A percentile compares a stretch with the other conserved stretches of the same genome.
Evolutionary conservation across 1,139 yeast species (phyloP).

Genomic region (Candida sanyaensis): DNA sequence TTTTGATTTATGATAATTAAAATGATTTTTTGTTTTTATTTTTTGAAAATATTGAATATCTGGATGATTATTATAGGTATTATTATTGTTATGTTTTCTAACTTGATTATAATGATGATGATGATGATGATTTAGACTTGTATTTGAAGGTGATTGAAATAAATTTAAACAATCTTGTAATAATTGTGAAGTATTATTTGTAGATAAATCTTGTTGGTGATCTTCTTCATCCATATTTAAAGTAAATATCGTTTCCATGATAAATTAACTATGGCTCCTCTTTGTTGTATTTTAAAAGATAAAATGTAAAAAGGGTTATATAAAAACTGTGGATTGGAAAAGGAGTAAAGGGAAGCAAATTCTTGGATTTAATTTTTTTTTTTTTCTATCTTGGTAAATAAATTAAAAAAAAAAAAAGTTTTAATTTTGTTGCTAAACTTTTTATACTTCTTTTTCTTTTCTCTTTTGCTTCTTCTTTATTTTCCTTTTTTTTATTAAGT

Average conservation of each 20-base stretch:
- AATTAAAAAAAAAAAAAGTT: too few species aligned
- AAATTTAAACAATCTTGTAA: conserved; percentile 31
- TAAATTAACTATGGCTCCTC: neutral
- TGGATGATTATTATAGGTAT: conserved; percentile 29
- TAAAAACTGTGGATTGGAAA: neutral
- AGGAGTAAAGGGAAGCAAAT: too few species aligned
- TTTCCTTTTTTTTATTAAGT: too few species aligned
- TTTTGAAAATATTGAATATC: conserved; percentile 41
- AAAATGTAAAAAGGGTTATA: neutral
- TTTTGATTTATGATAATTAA: conserved; percentile 35
- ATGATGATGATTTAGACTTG: neutral
- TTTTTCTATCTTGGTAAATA: too few species aligned
- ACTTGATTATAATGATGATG: too few species aligned
- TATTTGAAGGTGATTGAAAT: conserved; percentile 23
- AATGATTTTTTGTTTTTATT: conserved; percentile 40
- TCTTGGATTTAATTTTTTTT: too few species aligned
- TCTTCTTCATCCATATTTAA: conserved; percentile 5
- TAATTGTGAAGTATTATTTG: conserved; percentile 22
- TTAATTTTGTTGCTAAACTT: too few species aligned
- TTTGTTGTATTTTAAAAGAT: neutral
- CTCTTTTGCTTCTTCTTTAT: too few species aligned
- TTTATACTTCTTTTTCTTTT: too few species aligned
- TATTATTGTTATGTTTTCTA: neutral
- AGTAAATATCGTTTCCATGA: conserved; percentile 4
- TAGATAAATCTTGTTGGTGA: neutral